Base-by-base conservation (phyloP, 768 basidiomycete species). In the Amanita subjunquillea region DNA sequence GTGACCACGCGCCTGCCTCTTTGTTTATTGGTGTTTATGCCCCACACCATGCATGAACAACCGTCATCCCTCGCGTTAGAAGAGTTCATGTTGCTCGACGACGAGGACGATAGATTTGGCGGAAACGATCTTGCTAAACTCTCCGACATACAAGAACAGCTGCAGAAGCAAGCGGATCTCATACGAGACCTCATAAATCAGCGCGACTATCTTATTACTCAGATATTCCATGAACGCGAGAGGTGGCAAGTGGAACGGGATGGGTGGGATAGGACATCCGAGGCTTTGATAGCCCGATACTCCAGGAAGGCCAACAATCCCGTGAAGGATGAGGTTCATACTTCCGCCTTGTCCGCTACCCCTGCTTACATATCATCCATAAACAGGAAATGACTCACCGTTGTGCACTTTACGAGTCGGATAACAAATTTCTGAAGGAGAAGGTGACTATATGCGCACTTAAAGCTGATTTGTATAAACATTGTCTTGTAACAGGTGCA, bases 221-320 rank as follows among this genome's bases (percentile, higher is more conserved):
- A 78, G 38, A 67, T 72, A 6, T 73, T 79, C 39, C 80, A 85
- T 50, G 79, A 86, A 52, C 72, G 74, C n/a, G 68, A 70, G 6
- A 71, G 76, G 36, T 85, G 81, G 82, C 67, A 77, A 30, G 72
- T 77, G 1, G 85, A 88, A 62, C 73, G 75, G 58, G 77, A 78
- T 13, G 69, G 75, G 2, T 89, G 85, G 82, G 75, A 72, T 4
- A 69, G 86, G 51, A 79, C 75, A 57, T 78, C 84, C 1, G 85
- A 88, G 56, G 84, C 82, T 6, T 69, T 89, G 34, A 69, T 85
- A 51, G 61, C 70, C 2, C 77, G 76, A 42, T 69, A 74, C 42
- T 72, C 69, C 53, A 75, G 65, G 40, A 63, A 68, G n/a, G 60
- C 62, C 5, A 62, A 58, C 13, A 40, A 50, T 29, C 56, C 59